Evolutionary conservation across 192 early-diverging fungal genomes (phyloP).

Genomic region (Funneliformis mosseae): DNA sequence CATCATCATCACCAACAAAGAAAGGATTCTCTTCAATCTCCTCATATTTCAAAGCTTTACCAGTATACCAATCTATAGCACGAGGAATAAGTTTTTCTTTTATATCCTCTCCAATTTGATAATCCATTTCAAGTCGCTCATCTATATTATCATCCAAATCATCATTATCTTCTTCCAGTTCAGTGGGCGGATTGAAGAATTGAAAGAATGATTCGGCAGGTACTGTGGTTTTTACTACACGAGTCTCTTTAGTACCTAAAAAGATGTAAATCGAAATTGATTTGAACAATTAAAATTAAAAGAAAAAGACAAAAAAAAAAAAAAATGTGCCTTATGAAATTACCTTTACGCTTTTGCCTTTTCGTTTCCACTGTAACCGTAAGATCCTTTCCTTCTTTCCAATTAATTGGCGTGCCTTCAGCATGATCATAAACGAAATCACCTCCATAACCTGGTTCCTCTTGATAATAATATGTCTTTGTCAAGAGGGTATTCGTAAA

Average conservation of each 20-base stretch:
- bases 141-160: slow-evolving; percentile 81
- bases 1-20: slow-evolving; percentile 36
- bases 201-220: slow-evolving; percentile 97
- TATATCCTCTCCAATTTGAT: slow-evolving; percentile 96
- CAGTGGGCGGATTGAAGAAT: slow-evolving; percentile 88
- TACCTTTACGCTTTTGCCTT: slow-evolving; percentile 97
- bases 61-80: slow-evolving; percentile 99
- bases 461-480: slow-evolving; percentile 94
- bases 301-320: background rate
- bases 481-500: slow-evolving; percentile 85
- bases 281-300: background rate
- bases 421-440: slow-evolving; percentile 92
- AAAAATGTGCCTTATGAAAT: slow-evolving; percentile 5
- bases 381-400: slow-evolving; percentile 98
- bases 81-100: slow-evolving; percentile 97
- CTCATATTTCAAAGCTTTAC: slow-evolving; percentile 90
- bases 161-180: slow-evolving; percentile 75
- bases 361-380: slow-evolving; percentile 93
- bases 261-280: background rate
- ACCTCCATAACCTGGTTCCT: slow-evolving; percentile 75
- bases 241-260: slow-evolving; percentile 92
- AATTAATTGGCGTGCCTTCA: slow-evolving; percentile 87
- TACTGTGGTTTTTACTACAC: slow-evolving; percentile 95
- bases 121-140: slow-evolving; percentile 88
- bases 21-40: slow-evolving; percentile 39